A percentile compares a stretch with the other conserved stretches of the same genome.
Evolutionary conservation across 1,284 basidiomycete genomes (phyloP).

Genomic region (Grifola frondosa): DNA sequence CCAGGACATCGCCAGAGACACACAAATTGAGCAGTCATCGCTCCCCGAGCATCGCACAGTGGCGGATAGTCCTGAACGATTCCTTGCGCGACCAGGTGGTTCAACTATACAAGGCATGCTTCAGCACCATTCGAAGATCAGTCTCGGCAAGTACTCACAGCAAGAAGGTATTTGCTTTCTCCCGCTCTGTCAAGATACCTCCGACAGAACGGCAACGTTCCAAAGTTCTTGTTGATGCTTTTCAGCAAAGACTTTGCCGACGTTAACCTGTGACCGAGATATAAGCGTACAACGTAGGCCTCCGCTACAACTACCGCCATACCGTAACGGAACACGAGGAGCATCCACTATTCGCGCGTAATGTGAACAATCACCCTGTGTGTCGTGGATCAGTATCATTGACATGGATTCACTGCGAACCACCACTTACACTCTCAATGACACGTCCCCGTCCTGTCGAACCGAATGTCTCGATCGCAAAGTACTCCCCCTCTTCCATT

Average conservation of each 20-base stretch:
- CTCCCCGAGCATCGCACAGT: conserved; percentile 71
- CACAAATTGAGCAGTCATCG: conserved; percentile 95
- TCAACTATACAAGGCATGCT: conserved; percentile 56
- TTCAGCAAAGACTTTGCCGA: conserved; percentile 86
- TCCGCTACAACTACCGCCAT: conserved; percentile 18
- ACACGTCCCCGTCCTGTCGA: conserved; percentile 94
- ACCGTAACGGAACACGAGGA: conserved; percentile 73
- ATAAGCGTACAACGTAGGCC: neutral
- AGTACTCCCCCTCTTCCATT: conserved; percentile 99
- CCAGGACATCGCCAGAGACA: conserved; percentile 30
- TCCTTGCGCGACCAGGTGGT: conserved; percentile 85
- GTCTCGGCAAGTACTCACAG: conserved; percentile 49
- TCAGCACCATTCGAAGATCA: conserved; percentile 11
- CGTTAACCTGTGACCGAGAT: conserved; percentile 55
- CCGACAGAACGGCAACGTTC: conserved; percentile 93
- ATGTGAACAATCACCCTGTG: conserved; percentile 90
- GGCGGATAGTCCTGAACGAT: conserved; percentile 97
- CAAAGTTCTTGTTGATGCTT: conserved; percentile 92
- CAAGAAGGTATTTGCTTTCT: conserved; percentile 94
- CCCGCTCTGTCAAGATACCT: conserved; percentile 91
- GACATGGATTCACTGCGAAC: no score
- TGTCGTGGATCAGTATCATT: conserved; percentile 7
- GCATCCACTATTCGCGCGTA: conserved; percentile 79
- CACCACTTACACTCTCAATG: conserved; percentile 83
- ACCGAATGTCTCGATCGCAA: conserved; percentile 99